Evolutionary conservation across 2,329 filamentous ascomycete genomes (phyloP).

Genomic region (Curvularia spicifera): DNA sequence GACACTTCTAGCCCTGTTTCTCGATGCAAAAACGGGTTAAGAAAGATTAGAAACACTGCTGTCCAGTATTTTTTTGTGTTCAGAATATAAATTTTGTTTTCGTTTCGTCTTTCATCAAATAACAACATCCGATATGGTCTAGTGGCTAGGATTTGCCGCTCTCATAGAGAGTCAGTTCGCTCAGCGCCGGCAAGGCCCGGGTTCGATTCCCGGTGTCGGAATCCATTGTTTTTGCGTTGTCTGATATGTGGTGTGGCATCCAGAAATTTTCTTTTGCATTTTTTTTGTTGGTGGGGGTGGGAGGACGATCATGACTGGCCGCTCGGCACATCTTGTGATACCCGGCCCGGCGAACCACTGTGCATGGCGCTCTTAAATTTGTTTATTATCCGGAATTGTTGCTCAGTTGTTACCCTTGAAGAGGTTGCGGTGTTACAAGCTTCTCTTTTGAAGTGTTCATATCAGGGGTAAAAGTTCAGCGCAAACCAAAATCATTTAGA

Average conservation of each 20-base stretch:
- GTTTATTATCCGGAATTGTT: neutral
- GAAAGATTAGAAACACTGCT: too few relatives aligned
- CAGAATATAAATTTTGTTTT: too few relatives aligned
- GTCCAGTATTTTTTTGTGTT: too few relatives aligned
- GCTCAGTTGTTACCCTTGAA: neutral
- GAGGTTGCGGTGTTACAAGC: neutral
- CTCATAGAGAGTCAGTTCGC: constrained; percentile 35
- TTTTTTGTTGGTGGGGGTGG: neutral
- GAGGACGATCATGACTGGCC: neutral
- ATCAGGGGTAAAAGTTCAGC: too few relatives aligned
- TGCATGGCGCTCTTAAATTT: neutral
- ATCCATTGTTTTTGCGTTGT: neutral
- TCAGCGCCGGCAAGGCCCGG: constrained; percentile 45
- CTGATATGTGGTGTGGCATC: too few relatives aligned
- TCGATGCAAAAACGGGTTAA: too few relatives aligned
- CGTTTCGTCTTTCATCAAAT: constrained; percentile 7
- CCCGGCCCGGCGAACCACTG: neutral
- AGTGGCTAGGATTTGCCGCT: constrained; percentile 49
- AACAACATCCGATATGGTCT: constrained; percentile 26
- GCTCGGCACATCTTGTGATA: neutral
- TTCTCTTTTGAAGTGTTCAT: too few relatives aligned
- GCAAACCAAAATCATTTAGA: too few relatives aligned
- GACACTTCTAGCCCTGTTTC: neutral
- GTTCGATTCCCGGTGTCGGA: constrained; percentile 17
- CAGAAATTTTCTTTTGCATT: neutral